Conservation (phyloP, 495 filamentous ascomycete genomes). For the Polyplosphaeria fusca region DNA sequence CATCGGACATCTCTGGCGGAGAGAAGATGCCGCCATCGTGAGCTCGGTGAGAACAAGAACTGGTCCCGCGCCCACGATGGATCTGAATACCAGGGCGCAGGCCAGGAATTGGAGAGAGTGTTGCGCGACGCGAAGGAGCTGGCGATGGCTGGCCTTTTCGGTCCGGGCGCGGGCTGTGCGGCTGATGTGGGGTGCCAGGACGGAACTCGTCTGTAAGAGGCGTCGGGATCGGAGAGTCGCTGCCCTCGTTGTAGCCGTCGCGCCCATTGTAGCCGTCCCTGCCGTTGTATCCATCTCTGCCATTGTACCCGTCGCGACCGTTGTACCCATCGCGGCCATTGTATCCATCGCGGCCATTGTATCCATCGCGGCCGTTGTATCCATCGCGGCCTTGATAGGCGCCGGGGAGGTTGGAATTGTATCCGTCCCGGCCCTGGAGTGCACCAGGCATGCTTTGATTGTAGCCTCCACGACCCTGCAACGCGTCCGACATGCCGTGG, state of each 20-base stretch:
- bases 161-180: conserved; percentile 27
- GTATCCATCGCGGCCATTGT: conserved; percentile 5
- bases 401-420: conserved; percentile 1
- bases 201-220: conserved; percentile 24
- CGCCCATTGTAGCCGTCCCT: conserved; percentile 23
- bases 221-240: conserved; percentile 21
- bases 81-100: conserved; percentile 29
- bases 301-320: conserved; percentile 29
- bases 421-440: no score
- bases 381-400: conserved; percentile 8
- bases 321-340: conserved; percentile 24
- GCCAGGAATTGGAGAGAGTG: conserved; percentile 33
- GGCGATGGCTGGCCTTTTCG: conserved; percentile 15
- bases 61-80: conserved; percentile 16
- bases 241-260: conserved; percentile 22
- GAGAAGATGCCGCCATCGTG: conserved; percentile 11
- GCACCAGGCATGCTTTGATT: conserved; percentile 2
- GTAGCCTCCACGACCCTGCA: conserved; percentile 2
- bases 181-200: conserved; percentile 26
- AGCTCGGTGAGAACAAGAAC: conserved; percentile 19
- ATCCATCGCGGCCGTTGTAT: conserved; percentile 19
- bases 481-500: not conserved
- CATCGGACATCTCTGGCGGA: conserved; percentile 32
- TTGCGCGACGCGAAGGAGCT: conserved; percentile 28
- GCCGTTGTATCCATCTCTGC: conserved; percentile 28